These are phyloP conservation scores for Trametes polyzona DNA, from an alignment of 1,284 basidiomycete genomes.

Conservation along the genomic window DNA sequence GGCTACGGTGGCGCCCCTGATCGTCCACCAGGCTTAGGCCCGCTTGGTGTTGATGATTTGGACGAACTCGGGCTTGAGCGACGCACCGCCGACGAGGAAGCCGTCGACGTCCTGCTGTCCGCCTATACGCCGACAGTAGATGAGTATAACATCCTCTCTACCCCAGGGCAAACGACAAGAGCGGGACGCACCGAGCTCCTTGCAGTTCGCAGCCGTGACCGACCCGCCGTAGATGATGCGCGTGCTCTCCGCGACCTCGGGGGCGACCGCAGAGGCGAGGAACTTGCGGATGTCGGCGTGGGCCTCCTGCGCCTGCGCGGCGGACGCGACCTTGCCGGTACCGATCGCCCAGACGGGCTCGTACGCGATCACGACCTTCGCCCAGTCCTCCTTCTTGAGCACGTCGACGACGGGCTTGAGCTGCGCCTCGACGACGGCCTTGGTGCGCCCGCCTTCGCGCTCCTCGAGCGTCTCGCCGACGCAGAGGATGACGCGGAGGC, in stretches of 20 bases:
- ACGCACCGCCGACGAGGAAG: constrained; percentile 99
- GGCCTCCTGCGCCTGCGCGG: constrained; percentile 91
- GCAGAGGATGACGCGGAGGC: constrained; percentile 91
- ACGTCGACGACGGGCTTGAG: constrained; percentile 78
- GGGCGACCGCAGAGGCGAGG: constrained; percentile 70
- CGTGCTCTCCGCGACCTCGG: constrained; percentile 72
- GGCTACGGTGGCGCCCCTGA: too few species aligned
- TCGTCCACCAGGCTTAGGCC: constrained; percentile 25
- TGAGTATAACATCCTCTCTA: not conserved
- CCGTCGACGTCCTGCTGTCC: constrained; percentile 89
- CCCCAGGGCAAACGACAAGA: not conserved
- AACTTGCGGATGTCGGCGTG: constrained; percentile 86
- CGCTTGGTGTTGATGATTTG: constrained; percentile 84
- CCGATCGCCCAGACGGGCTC: constrained; percentile 99
- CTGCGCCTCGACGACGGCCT: constrained; percentile 82
- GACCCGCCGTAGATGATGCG: constrained; percentile 97
- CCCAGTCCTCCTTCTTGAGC: constrained; percentile 77
- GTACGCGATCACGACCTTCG: constrained; percentile 94
- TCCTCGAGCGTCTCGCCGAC: constrained; percentile 94
- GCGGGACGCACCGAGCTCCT: constrained; percentile 68
- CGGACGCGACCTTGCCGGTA: constrained; percentile 94
- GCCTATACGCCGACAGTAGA: constrained; percentile 50
- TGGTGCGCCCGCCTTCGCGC: constrained; percentile 83
- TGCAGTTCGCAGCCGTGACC: constrained; percentile 87
- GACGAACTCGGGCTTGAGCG: constrained; percentile 96